phyloP scores from a whole-genome alignment of 1,284 basidiomycete genomes.

The Papiliotrema laurentii region DNA sequence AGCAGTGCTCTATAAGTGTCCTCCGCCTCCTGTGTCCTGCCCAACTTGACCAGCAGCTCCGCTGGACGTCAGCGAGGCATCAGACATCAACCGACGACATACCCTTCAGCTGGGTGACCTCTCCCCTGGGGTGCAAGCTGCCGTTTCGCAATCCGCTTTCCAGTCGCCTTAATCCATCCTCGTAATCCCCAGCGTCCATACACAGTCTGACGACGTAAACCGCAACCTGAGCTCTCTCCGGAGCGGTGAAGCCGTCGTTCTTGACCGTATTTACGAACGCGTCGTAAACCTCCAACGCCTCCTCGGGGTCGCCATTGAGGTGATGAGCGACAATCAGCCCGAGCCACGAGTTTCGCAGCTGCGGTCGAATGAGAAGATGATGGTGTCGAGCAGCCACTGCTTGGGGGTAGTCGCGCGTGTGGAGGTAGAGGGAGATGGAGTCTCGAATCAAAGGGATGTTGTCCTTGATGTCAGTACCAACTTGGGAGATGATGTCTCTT shows the following conservation, averaged over 20 bases:
- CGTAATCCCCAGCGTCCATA: conserved; percentile 61
- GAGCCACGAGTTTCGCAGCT: conserved; percentile 84
- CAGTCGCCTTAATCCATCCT: conserved; percentile 57
- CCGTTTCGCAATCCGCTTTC: conserved; percentile 63
- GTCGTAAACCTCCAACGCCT: conserved; percentile 70
- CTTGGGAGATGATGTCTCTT: background rate
- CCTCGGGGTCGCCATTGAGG: conserved; percentile 67
- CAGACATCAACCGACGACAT: conserved; percentile 11
- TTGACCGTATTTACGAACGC: conserved; percentile 52
- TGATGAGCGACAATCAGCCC: conserved; percentile 84
- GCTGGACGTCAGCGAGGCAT: conserved; percentile 21
- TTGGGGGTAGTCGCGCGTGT: conserved; percentile 76
- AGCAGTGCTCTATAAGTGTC: conserved; percentile 74
- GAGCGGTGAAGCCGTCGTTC: conserved; percentile 54
- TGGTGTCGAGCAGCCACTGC: conserved; percentile 79
- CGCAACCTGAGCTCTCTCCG: conserved; percentile 77
- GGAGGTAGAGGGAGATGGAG: conserved; percentile 81
- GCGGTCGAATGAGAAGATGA: conserved; percentile 75
- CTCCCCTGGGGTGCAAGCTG: conserved; percentile 65
- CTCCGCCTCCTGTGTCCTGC: conserved; percentile 62
- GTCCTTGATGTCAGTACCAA: conserved; percentile 56
- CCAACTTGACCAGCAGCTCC: conserved; percentile 60
- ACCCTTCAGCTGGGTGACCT: conserved; percentile 71
- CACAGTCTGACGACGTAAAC: conserved; percentile 77
- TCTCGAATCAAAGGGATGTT: conserved; percentile 93